A percentile compares a stretch with the other conserved stretches of the same genome.
These are phyloP conservation scores for Beauveria pseudobassiana DNA, from an alignment of 2,329 filamentous ascomycete species.

Conservation along the genomic window DNA sequence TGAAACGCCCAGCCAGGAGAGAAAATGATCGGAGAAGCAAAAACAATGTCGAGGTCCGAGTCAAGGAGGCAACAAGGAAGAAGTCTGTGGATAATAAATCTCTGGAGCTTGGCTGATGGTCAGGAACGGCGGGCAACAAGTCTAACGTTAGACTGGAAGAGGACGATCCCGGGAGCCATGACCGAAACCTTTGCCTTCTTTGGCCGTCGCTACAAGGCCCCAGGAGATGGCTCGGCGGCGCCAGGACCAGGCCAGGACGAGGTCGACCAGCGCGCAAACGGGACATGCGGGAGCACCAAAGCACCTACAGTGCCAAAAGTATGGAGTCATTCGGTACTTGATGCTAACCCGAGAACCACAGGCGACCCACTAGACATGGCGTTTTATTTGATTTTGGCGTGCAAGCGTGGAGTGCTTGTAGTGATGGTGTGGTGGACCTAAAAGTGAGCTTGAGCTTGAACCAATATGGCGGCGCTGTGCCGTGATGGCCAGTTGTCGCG, in stretches of 20 bases:
- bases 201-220: background rate
- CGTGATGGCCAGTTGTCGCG: background rate
- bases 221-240: constrained; percentile 2
- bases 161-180: constrained; percentile 2
- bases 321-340: constrained; percentile 5
- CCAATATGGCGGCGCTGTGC: constrained; percentile 3
- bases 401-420: background rate
- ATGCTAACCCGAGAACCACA: constrained; percentile 5
- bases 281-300: background rate
- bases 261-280: background rate
- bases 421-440: constrained; percentile 11
- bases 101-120: constrained; percentile 1
- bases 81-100: constrained; percentile 6
- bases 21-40: background rate
- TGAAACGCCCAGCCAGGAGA: background rate
- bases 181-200: background rate
- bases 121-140: background rate
- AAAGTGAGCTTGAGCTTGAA: constrained; percentile 4
- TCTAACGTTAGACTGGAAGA: background rate
- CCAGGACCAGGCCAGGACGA: background rate
- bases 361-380: constrained; percentile 8
- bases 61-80: background rate
- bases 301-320: constrained; percentile 6
- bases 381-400: constrained; percentile 7
- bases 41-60: background rate